Evolutionary conservation across 139 green algal species (phyloP), one percentile per base, ranked within the genome.

Genomic region (Coelastrella sp.): DNA sequence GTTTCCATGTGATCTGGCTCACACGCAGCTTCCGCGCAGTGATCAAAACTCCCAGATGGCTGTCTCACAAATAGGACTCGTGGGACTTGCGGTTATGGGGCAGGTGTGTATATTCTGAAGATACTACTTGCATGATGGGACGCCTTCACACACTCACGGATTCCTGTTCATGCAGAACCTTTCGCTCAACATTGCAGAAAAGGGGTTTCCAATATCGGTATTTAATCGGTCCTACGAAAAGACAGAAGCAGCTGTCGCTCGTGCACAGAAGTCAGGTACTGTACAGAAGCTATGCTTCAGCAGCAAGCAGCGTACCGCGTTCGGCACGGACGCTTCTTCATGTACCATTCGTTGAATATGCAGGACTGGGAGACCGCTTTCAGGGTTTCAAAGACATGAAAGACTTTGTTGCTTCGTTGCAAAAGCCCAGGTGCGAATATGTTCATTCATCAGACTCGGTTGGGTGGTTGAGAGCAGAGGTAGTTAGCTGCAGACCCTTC

Each of bases 41-140:
- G 80, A 64, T 30, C 27, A 43, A 32, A 43, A 25, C 25, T 32
- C 66, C 5, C 79, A 80, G 80, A 86, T 80, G 80, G 80, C 87
- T 0, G 35, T 90, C 19, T 94, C 92, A 7, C 48, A 93, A 77
- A 96, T 99, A 68, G 98, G 98, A 19, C 94, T 99, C 1, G 88
- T 97, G 25, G 98, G 98, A 34, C 88, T 99, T 66, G 98, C 98
- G 2, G 98, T 99, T 27, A 99, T 99, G 98, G 98, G 97, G 3
- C 97, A 99, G 96, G 96, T 98, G 11, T 25, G 66, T 50, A 45
- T 74, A 34, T 50, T 25, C 27, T 35, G 5, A 17, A 32, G n/a
- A 23, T 40, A 73, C 48, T 34, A 51, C 19, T 43, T 40, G 25
- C 8, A 60, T 41, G 30, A 40, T 21, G 7, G 6, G 45, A 11